phyloP scores from a whole-genome alignment of 306 rosid genomes.

The Malus orientalis region DNA sequence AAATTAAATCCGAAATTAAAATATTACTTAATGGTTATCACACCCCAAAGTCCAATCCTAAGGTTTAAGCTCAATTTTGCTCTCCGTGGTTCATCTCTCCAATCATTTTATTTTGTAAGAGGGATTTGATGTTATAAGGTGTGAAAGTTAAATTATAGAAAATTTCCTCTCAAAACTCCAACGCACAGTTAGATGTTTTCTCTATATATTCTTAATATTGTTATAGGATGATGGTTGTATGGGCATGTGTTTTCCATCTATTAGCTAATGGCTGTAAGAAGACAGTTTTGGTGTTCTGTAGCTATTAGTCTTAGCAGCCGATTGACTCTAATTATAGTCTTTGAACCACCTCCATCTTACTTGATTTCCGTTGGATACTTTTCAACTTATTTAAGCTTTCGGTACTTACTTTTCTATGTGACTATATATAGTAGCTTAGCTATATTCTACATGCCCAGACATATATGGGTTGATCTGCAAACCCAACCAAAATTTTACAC shows the following conservation, averaged over 20 bases:
- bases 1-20: too few relatives aligned
- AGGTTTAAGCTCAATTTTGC: too few relatives aligned
- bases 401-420: conserved; percentile 1
- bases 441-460: background rate
- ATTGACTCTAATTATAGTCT: background rate
- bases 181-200: too few relatives aligned
- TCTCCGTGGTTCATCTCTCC: too few relatives aligned
- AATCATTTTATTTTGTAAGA: too few relatives aligned
- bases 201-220: too few relatives aligned
- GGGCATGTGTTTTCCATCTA: background rate
- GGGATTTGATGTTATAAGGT: too few relatives aligned
- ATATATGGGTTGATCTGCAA: background rate
- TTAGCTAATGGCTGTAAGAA: background rate
- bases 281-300: background rate
- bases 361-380: background rate
- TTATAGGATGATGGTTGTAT: background rate
- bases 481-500: conserved; percentile 17
- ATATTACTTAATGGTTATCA: too few relatives aligned
- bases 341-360: background rate
- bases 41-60: too few relatives aligned
- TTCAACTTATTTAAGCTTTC: background rate
- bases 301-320: background rate
- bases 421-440: background rate
- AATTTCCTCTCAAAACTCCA: too few relatives aligned
- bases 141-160: too few relatives aligned